Conservation (phyloP, 257 asterid species). For the Salvia rosmarinus region DNA sequence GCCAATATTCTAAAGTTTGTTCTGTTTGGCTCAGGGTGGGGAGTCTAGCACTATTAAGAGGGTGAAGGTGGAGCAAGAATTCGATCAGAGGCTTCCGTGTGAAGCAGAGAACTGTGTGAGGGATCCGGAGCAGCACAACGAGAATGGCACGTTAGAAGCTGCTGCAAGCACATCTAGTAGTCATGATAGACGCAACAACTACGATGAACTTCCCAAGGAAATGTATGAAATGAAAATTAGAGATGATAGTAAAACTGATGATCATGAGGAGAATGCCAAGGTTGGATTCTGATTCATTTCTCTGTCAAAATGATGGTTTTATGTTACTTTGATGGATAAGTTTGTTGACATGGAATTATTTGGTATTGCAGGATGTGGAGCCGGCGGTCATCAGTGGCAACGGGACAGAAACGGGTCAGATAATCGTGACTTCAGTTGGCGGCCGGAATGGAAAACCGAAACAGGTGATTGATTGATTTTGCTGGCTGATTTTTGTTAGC, state of each 20-base stretch:
- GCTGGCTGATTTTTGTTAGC: neutral
- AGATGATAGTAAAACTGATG: conserved; percentile 44
- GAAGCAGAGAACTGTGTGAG: conserved; percentile 44
- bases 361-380: conserved; percentile 58
- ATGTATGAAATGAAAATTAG: conserved; percentile 50
- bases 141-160: conserved; percentile 39
- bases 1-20: conserved; percentile 23
- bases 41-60: conserved; percentile 53
- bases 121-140: conserved; percentile 41
- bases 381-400: conserved; percentile 69
- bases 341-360: conserved; percentile 19
- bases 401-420: conserved; percentile 91
- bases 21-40: conserved; percentile 51
- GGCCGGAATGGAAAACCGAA: conserved; percentile 74
- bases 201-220: conserved; percentile 57
- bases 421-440: conserved; percentile 70
- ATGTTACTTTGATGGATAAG: neutral
- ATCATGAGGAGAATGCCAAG: conserved; percentile 54
- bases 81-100: conserved; percentile 36
- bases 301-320: neutral
- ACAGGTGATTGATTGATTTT: conserved; percentile 52
- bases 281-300: conserved; percentile 36
- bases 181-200: conserved; percentile 40
- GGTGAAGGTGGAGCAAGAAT: conserved; percentile 59
- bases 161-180: conserved; percentile 45